Conservation (phyloP, 352 stramenopile genomes). For the Globisporangium cylindrosporum region DNA sequence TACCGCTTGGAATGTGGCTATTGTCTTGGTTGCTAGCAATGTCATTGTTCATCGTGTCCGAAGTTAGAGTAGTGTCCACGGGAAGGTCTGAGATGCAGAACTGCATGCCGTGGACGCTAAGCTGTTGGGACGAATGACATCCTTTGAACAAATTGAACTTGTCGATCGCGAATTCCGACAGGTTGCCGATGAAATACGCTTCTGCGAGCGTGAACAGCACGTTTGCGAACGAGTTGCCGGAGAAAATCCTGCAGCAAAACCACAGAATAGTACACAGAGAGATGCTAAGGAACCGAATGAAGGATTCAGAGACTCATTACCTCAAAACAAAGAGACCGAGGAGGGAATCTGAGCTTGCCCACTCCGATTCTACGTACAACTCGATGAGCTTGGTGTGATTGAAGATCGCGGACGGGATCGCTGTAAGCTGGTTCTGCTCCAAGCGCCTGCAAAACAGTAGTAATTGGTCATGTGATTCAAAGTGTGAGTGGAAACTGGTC, state of each 20-base stretch:
- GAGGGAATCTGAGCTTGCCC: not conserved
- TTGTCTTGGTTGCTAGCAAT: not conserved
- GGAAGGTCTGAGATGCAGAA: too few species aligned
- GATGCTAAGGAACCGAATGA: too few species aligned
- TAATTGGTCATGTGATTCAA: too few species aligned
- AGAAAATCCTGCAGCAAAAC: slow-evolving; percentile 7
- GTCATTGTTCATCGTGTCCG: not conserved
- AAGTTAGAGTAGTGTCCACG: too few species aligned
- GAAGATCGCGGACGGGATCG: slow-evolving; percentile 26
- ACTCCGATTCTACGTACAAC: slow-evolving; percentile 10
- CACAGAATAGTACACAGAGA: too few species aligned
- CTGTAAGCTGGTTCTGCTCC: slow-evolving; percentile 25
- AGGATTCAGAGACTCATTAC: too few species aligned
- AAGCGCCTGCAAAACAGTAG: slow-evolving; percentile 16
- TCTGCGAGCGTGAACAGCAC: slow-evolving; percentile 20
- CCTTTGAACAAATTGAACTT: not conserved
- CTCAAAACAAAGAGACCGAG: not conserved
- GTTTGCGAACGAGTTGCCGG: slow-evolving; percentile 21
- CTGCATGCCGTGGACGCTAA: too few species aligned
- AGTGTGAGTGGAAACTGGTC: too few species aligned
- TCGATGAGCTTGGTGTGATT: slow-evolving; percentile 20
- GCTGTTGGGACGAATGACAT: not conserved
- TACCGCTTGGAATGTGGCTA: not conserved
- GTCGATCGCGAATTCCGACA: slow-evolving; percentile 13
- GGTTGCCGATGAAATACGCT: slow-evolving; percentile 20